Evolutionary conservation across 768 basidiomycete genomes (phyloP), one percentile per base, ranked within the genome.

Genomic region (Collybia sp.): DNA sequence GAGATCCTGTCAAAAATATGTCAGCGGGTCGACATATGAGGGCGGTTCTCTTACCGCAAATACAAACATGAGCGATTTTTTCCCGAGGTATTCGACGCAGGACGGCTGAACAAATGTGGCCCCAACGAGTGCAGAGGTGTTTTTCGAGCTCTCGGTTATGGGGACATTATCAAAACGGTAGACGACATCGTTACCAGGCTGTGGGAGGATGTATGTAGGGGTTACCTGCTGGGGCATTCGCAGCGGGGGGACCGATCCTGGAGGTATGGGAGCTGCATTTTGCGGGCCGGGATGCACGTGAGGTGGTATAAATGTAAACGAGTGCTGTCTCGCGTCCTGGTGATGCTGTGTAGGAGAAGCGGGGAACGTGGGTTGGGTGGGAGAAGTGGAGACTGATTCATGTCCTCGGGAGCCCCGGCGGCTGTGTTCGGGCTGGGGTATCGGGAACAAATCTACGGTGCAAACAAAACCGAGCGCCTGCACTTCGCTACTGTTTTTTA

Each of bases 401-500:
- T 20, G 19, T 20, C 35, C 30, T 45, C 20, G 52, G 32, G 5
- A 13, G 32, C 16, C 37, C 38, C 40, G 40, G 18, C 19, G 30
- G 20, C 15, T 16, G 30, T 43, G 44, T 20, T 33, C 39, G 32
- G 40, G 40, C 35, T 8, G 43, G 10, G 73, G 69, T 6, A 86
- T 76, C 3, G 82, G 83, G 51, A 86, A 87, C 13, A 91, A 69
- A 63, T 90, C 88, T 34, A 86, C 85, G 2, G 82, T 85, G 61
- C 88, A 89, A 12, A 91, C 59, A 11, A 88, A 69, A 2, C 88
- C 88, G 25, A 79, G 70, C n/a, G 69, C 69, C 45, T 82, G 76
- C 38, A 84, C 62, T 35, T 77, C 75, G 36, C 86, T 88, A 55
- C 0, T n/a, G 47, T 38, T 52, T 37, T 15, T 57, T 49, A 50